Percentiles rank a stretch among this genome's conserved stretches.
Conservation (phyloP, 1,284 basidiomycete species). For the Sutorius eximius region DNA sequence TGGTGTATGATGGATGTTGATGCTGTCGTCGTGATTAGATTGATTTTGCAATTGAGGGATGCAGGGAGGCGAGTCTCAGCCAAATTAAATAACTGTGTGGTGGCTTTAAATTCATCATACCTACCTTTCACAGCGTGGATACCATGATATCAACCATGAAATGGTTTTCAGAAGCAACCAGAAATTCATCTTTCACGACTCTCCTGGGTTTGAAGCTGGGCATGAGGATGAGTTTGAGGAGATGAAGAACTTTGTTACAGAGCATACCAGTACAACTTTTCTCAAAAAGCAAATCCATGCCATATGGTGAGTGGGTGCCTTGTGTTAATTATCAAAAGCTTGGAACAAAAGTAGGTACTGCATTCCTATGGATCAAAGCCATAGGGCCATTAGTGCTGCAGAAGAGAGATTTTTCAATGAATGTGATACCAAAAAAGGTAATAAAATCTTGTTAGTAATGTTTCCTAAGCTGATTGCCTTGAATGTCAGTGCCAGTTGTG, state of each 20-base stretch:
- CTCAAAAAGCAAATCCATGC: not conserved
- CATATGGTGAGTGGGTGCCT: not conserved
- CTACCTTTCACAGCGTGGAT: not conserved
- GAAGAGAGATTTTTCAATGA: not conserved
- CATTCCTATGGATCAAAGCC: not conserved
- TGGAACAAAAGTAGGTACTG: not conserved
- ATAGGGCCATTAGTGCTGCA: not conserved
- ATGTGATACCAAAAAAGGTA: not conserved
- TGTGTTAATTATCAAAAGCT: not conserved
- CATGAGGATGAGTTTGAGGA: not conserved
- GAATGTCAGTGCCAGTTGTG: not conserved
- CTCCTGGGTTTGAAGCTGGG: not conserved
- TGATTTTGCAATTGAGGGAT: not conserved
- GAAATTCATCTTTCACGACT: not conserved
- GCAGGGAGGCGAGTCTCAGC: not conserved
- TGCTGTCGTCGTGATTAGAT: not conserved
- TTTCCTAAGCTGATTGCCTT: not conserved
- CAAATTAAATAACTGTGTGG: too few relatives aligned
- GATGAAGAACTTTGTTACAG: not conserved
- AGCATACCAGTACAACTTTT: not conserved
- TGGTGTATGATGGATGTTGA: not conserved
- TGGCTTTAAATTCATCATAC: too few relatives aligned
- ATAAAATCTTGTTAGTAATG: not conserved
- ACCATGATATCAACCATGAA: not conserved
- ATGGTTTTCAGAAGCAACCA: not conserved